These are phyloP conservation scores for Ceratocystis cacaofunesta DNA, from an alignment of 2,329 filamentous ascomycete genomes.

Conservation along the genomic window DNA sequence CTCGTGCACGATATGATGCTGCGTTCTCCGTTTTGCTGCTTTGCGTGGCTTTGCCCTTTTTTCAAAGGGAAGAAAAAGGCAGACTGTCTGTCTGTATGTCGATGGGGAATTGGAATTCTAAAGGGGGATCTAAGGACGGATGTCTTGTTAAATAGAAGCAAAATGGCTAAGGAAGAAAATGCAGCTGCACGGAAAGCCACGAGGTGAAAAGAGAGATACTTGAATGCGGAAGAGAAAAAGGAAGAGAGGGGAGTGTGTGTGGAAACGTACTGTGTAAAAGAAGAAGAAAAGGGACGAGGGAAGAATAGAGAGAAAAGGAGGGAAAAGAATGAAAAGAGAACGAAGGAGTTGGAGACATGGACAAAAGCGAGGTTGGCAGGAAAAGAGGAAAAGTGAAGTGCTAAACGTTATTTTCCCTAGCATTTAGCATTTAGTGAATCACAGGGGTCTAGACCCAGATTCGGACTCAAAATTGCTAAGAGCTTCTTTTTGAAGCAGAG, in stretches of 20 bases:
- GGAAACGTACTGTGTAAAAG: background rate
- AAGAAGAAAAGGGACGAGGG: background rate
- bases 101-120: background rate
- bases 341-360: constrained; percentile 1
- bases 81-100: background rate
- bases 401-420: background rate
- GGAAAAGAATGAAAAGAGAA: background rate
- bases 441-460: too few species aligned
- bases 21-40: background rate
- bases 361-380: background rate
- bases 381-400: background rate
- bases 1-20: background rate
- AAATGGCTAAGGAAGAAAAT: background rate
- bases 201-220: background rate
- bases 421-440: background rate
- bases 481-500: background rate
- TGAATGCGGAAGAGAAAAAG: background rate
- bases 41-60: background rate
- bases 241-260: background rate
- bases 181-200: background rate
- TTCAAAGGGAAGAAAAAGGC: background rate
- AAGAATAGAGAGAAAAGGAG: background rate
- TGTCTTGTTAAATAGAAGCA: background rate
- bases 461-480: too few species aligned
- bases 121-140: background rate